Evolutionary conservation across 2,329 filamentous ascomycete species (phyloP).

Genomic region (Zasmidium citrigriseum): DNA sequence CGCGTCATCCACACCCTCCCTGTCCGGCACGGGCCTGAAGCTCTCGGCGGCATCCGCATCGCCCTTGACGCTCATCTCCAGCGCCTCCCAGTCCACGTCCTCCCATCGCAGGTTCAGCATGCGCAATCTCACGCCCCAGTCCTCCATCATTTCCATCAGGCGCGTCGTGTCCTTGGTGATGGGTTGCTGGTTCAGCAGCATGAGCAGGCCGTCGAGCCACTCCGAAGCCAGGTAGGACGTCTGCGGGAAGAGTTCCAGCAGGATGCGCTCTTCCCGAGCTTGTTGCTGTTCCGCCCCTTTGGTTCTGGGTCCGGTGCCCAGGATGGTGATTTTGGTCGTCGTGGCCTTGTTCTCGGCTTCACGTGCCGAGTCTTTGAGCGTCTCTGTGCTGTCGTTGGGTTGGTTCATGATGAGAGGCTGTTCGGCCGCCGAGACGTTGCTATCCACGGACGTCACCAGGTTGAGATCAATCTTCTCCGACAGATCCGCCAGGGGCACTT

Average conservation of each 20-base stretch:
- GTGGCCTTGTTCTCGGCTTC: constrained; percentile 31
- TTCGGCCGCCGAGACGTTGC: constrained; percentile 75
- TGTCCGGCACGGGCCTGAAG: constrained; percentile 62
- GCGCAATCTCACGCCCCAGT: constrained; percentile 90
- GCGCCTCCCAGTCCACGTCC: constrained; percentile 58
- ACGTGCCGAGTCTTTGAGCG: constrained; percentile 21
- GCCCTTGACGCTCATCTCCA: constrained; percentile 40
- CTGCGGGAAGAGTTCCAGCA: constrained; percentile 80
- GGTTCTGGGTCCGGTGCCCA: constrained; percentile 52
- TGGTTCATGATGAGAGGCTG: constrained; percentile 45
- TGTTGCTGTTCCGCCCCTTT: neutral
- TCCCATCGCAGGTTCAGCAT: constrained; percentile 90
- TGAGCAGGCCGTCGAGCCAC: constrained; percentile 92
- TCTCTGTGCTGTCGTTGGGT: constrained; percentile 23
- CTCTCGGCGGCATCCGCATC: constrained; percentile 47
- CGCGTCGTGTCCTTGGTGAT: constrained; percentile 97
- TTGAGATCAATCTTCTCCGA: constrained; percentile 82
- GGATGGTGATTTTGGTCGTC: constrained; percentile 88
- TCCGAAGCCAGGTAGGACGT: constrained; percentile 85
- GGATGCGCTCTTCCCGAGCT: constrained; percentile 60
- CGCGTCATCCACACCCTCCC: constrained; percentile 85
- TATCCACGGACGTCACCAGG: constrained; percentile 88
- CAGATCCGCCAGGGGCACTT: constrained; percentile 72
- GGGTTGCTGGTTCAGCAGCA: constrained; percentile 91
- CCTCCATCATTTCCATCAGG: constrained; percentile 78